Percentiles rank a stretch among this genome's conserved stretches.
phyloP scores from a whole-genome alignment of 208 protist genomes.

The Acanthamoeba triangularis region DNA sequence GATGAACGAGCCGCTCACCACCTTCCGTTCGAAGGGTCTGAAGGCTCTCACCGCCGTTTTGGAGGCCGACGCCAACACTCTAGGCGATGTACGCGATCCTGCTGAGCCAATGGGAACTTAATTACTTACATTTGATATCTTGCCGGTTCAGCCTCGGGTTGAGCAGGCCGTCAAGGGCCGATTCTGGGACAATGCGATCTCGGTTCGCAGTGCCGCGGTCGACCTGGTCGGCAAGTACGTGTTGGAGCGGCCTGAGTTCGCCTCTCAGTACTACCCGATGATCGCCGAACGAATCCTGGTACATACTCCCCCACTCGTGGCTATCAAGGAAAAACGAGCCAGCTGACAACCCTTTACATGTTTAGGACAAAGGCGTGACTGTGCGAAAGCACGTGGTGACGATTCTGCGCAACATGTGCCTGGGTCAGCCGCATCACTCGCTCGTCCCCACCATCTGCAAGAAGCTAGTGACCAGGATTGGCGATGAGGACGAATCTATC shows the following conservation, averaged over 20 bases:
- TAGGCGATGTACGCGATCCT: conserved; percentile 47
- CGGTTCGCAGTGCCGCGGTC: conserved; percentile 65
- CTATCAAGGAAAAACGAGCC: no score
- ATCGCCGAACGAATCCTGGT: conserved; percentile 75
- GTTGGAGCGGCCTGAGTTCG: conserved; percentile 69
- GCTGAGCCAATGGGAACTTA: background rate
- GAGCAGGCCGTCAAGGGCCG: conserved; percentile 61
- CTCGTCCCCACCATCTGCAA: conserved; percentile 73
- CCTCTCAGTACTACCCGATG: conserved; percentile 68
- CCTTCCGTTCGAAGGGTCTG: conserved; percentile 71
- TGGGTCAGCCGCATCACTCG: conserved; percentile 40
- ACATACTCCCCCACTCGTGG: background rate
- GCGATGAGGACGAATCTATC: conserved; percentile 62
- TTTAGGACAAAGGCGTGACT: conserved; percentile 71
- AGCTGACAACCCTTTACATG: background rate
- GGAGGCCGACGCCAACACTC: conserved; percentile 42
- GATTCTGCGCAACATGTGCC: conserved; percentile 72
- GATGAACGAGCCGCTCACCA: conserved; percentile 61
- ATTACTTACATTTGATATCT: background rate
- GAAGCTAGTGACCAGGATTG: conserved; percentile 46
- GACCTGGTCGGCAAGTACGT: conserved; percentile 74
- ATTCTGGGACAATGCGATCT: conserved; percentile 68
- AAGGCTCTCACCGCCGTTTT: conserved; percentile 55
- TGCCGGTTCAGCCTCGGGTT: conserved; percentile 3
- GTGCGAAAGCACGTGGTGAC: conserved; percentile 72